phyloP scores from a whole-genome alignment of 2,329 filamentous ascomycete species.

The Paramyrothecium sp. region DNA sequence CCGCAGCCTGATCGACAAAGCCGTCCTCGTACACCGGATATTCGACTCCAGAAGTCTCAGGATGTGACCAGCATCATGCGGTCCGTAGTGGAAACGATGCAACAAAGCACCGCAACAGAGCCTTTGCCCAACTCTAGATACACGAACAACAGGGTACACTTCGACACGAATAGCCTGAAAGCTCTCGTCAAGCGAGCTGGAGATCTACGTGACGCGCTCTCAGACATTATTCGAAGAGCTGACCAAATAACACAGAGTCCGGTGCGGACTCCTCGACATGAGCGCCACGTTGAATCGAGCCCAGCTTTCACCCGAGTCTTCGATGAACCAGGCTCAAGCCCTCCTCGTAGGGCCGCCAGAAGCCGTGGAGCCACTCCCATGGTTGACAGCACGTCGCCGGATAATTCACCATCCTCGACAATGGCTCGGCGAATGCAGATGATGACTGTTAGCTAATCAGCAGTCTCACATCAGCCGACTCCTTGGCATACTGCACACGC shows the following conservation, averaged over 20 bases:
- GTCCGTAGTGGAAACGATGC: constrained; percentile 64
- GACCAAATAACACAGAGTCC: constrained; percentile 60
- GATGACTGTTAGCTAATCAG: constrained; percentile 59
- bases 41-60: constrained; percentile 26
- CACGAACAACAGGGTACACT: constrained; percentile 51
- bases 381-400: constrained; percentile 47
- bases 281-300: constrained; percentile 51
- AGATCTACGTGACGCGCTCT: constrained; percentile 57
- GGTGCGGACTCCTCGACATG: constrained; percentile 45
- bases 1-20: constrained; percentile 31
- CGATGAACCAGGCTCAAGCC: constrained; percentile 58
- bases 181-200: constrained; percentile 63
- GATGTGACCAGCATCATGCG: constrained; percentile 52
- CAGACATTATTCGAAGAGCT: constrained; percentile 57
- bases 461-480: background rate
- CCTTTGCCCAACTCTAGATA: background rate
- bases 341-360: constrained; percentile 48
- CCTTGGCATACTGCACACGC: background rate
- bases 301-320: constrained; percentile 69
- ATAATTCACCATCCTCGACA: constrained; percentile 50
- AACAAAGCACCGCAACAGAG: constrained; percentile 22
- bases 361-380: constrained; percentile 55
- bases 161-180: constrained; percentile 68
- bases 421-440: constrained; percentile 57
- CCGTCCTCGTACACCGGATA: constrained; percentile 40